phyloP scores from a whole-genome alignment of 2,329 filamentous ascomycete genomes.

The Microcyclospora pomicola region DNA sequence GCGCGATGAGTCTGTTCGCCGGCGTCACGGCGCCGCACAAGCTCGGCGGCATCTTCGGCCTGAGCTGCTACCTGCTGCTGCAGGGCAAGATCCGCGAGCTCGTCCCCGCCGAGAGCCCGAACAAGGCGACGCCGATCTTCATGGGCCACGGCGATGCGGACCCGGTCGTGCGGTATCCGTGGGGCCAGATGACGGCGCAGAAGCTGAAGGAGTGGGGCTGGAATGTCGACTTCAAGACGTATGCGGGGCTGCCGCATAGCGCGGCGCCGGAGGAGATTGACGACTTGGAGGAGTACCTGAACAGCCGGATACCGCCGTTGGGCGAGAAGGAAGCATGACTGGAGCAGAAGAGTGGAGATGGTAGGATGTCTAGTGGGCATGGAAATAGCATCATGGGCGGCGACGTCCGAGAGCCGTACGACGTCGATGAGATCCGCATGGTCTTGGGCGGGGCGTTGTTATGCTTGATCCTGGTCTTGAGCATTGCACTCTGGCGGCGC shows the following conservation, averaged over 20 bases:
- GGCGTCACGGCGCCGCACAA: slow-evolving; percentile 61
- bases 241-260: slow-evolving; percentile 63
- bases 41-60: slow-evolving; percentile 74
- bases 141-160: slow-evolving; percentile 80
- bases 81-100: slow-evolving; percentile 48
- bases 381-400: neutral
- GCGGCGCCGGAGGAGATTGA: slow-evolving; percentile 68
- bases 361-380: slow-evolving; percentile 2
- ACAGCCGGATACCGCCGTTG: slow-evolving; percentile 37
- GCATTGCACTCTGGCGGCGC: slow-evolving; percentile 11
- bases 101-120: slow-evolving; percentile 35
- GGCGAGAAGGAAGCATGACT: slow-evolving; percentile 24
- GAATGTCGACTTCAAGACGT: slow-evolving; percentile 62
- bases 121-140: slow-evolving; percentile 60
- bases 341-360: slow-evolving; percentile 3
- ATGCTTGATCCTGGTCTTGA: slow-evolving; percentile 15
- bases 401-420: slow-evolving; percentile 14
- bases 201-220: slow-evolving; percentile 55
- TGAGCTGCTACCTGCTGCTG: slow-evolving; percentile 71
- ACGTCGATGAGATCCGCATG: slow-evolving; percentile 17
- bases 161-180: slow-evolving; percentile 53
- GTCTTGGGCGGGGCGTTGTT: slow-evolving; percentile 13
- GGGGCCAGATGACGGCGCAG: slow-evolving; percentile 55
- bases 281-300: slow-evolving; percentile 57
- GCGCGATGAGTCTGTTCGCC: slow-evolving; percentile 70